Percentiles rank a stretch among this genome's conserved stretches.
Conservation (phyloP, 2,329 filamentous ascomycete genomes). For the Phialemonium atrogriseum region DNA sequence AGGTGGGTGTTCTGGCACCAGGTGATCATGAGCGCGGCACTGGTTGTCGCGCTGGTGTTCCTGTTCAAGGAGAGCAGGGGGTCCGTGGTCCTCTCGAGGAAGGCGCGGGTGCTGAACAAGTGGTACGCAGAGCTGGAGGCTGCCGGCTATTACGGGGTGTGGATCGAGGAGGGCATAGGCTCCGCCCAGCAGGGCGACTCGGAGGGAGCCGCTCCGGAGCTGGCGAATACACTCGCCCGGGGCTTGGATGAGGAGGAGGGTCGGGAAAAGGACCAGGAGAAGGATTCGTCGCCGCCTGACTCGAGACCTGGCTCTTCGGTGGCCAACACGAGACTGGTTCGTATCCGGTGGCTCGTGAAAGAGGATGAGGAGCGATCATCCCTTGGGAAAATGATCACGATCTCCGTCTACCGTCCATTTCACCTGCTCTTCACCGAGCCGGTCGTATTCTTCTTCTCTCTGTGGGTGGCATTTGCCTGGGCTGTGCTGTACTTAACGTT, state of each 20-base stretch:
- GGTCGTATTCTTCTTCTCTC: constrained; percentile 76
- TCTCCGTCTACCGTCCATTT: constrained; percentile 72
- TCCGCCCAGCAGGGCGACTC: neutral
- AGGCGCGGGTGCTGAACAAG: constrained; percentile 63
- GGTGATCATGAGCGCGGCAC: constrained; percentile 55
- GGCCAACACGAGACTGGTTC: constrained; percentile 23
- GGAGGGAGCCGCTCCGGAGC: no score
- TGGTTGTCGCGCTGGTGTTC: constrained; percentile 56
- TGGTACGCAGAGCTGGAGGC: constrained; percentile 72
- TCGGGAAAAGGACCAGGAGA: constrained; percentile 14
- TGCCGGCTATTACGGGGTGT: constrained; percentile 47
- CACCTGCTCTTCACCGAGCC: constrained; percentile 68
- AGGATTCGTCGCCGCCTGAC: constrained; percentile 1
- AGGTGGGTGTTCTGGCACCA: constrained; percentile 89
- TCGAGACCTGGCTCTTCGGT: neutral
- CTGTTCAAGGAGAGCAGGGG: constrained; percentile 79
- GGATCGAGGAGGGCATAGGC: constrained; percentile 17
- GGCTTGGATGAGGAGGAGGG: constrained; percentile 1
- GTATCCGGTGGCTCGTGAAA: constrained; percentile 73
- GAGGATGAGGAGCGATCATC: constrained; percentile 69
- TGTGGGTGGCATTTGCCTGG: constrained; percentile 90
- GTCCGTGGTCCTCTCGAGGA: constrained; percentile 68
- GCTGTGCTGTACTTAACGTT: constrained; percentile 82
- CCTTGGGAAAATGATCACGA: constrained; percentile 59
- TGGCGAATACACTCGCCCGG: neutral